Percentiles rank a stretch among this genome's conserved stretches.
phyloP scores from a whole-genome alignment of 2,329 filamentous ascomycete species.

The Plenodomus biglobosus region DNA sequence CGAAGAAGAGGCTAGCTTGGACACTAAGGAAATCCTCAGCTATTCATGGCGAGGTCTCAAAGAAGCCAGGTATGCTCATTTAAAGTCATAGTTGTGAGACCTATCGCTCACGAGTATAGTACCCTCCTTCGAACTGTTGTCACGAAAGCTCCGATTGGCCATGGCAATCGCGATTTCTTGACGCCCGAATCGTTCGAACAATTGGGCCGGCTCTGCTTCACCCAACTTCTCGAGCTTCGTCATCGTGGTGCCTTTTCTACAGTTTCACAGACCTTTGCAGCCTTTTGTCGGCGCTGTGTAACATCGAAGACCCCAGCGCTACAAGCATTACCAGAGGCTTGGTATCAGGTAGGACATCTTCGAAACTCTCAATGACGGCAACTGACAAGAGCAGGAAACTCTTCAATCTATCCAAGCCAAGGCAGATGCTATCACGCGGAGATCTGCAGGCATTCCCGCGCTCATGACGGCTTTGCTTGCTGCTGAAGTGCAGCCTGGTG shows the following conservation, averaged over 20 bases:
- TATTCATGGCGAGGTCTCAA: slow-evolving; percentile 96
- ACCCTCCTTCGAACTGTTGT: slow-evolving; percentile 62
- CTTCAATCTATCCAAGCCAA: slow-evolving; percentile 72
- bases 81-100: background rate
- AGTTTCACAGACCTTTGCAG: slow-evolving; percentile 82
- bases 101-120: slow-evolving; percentile 50
- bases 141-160: slow-evolving; percentile 40
- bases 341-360: slow-evolving; percentile 59
- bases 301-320: slow-evolving; percentile 52
- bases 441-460: slow-evolving; percentile 89
- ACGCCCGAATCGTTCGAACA: slow-evolving; percentile 58
- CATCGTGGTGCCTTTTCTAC: slow-evolving; percentile 94
- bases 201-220: slow-evolving; percentile 75
- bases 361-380: background rate
- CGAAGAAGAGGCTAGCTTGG: slow-evolving; percentile 69
- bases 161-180: slow-evolving; percentile 21
- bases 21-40: slow-evolving; percentile 86
- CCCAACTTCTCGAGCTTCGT: slow-evolving; percentile 77
- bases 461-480: slow-evolving; percentile 80
- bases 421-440: slow-evolving; percentile 75
- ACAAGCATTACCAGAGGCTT: slow-evolving; percentile 59
- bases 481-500: slow-evolving; percentile 62
- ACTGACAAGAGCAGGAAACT: slow-evolving; percentile 54
- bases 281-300: slow-evolving; percentile 70
- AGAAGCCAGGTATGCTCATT: slow-evolving; percentile 73